phyloP scores from a whole-genome alignment of 495 filamentous ascomycete species.

The Talaromyces nanjingensis region DNA sequence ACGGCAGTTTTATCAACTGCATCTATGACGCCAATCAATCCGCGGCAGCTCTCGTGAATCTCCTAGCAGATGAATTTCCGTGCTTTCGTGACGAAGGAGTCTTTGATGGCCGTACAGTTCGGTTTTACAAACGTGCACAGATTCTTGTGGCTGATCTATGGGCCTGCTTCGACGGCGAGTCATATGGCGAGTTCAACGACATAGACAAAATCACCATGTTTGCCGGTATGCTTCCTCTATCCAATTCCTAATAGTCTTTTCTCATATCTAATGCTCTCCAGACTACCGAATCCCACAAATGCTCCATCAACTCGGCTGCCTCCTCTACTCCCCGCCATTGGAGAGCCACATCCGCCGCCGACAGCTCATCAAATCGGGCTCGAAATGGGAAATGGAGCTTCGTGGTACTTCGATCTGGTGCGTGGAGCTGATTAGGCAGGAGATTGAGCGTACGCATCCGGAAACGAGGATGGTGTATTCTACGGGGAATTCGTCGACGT shows the following conservation, averaged over 20 bases:
- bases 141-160: constrained; percentile 93
- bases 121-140: constrained; percentile 88
- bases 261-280: constrained; percentile 7
- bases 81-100: constrained; percentile 78
- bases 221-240: constrained; percentile 42
- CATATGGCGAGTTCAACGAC: constrained; percentile 78
- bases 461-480: constrained; percentile 32
- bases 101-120: constrained; percentile 68
- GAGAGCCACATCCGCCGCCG: constrained; percentile 57
- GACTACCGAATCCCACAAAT: constrained; percentile 97
- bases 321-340: constrained; percentile 75
- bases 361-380: constrained; percentile 60
- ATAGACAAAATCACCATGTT: constrained; percentile 98
- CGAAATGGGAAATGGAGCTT: constrained; percentile 80
- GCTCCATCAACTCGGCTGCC: constrained; percentile 71
- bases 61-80: constrained; percentile 68
- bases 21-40: constrained; percentile 71
- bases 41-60: constrained; percentile 75
- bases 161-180: constrained; percentile 82
- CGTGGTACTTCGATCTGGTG: constrained; percentile 90
- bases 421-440: constrained; percentile 79
- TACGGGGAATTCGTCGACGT: not conserved
- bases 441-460: constrained; percentile 69
- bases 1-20: constrained; percentile 65
- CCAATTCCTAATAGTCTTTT: not conserved